Percentiles rank a stretch among this genome's conserved stretches.
Conservation (phyloP, 352 stramenopile genomes). For the Globisporangium radiosum region DNA sequence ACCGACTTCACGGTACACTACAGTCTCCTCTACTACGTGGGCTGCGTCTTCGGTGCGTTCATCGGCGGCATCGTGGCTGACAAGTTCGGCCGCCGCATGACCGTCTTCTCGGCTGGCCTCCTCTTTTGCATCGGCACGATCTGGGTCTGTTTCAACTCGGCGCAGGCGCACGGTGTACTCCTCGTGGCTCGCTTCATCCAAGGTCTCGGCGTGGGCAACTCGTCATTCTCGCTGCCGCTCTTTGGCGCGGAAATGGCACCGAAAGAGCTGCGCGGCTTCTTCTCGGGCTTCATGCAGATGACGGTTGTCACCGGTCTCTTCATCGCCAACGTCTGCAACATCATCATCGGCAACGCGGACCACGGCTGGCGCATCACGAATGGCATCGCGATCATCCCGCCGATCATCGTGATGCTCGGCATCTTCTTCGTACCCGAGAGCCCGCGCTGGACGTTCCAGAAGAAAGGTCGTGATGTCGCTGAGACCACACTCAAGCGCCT, state of each 20-base stretch:
- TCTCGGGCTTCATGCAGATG: slow-evolving; percentile 41
- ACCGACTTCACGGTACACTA: slow-evolving; percentile 32
- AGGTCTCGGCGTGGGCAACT: slow-evolving; percentile 36
- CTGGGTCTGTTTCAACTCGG: slow-evolving; percentile 18
- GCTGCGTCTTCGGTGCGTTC: slow-evolving; percentile 29
- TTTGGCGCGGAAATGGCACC: slow-evolving; percentile 39
- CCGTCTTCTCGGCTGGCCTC: slow-evolving; percentile 26
- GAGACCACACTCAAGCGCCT: slow-evolving; percentile 21
- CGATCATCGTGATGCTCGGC: slow-evolving; percentile 31
- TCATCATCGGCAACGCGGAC: slow-evolving; percentile 13
- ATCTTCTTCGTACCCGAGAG: slow-evolving; percentile 46
- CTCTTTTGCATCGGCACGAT: slow-evolving; percentile 35
- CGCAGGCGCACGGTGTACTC: slow-evolving; percentile 16
- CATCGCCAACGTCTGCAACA: slow-evolving; percentile 34
- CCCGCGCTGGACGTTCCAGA: slow-evolving; percentile 41
- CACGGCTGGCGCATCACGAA: slow-evolving; percentile 33
- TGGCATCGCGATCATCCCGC: slow-evolving; percentile 20
- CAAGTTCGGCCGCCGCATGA: slow-evolving; percentile 26
- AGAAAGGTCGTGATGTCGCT: slow-evolving; percentile 26
- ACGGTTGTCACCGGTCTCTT: slow-evolving; percentile 32
- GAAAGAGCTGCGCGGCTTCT: slow-evolving; percentile 28
- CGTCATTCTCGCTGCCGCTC: slow-evolving; percentile 36
- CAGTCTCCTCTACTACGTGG: slow-evolving; percentile 37
- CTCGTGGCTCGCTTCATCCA: slow-evolving; percentile 29
- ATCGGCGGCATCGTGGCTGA: slow-evolving; percentile 26